Evolutionary conservation across 306 rosid species (phyloP).

Genomic region (Quercus mongolica): DNA sequence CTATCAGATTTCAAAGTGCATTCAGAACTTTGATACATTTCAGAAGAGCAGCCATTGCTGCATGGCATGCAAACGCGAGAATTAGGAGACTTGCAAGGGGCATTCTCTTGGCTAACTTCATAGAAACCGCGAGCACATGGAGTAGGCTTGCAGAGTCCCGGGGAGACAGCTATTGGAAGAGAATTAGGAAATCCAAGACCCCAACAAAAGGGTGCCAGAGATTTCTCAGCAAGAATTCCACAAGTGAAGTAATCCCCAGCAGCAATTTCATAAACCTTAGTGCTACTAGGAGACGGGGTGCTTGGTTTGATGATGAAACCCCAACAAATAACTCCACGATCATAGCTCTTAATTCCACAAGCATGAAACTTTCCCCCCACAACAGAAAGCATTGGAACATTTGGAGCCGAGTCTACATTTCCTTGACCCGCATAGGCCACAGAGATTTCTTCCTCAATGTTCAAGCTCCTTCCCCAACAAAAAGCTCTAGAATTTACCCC

Average conservation of each 20-base stretch:
- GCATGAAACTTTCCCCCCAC: constrained; percentile 95
- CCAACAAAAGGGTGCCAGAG: constrained; percentile 86
- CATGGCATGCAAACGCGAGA: constrained; percentile 72
- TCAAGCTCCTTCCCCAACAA: constrained; percentile 94
- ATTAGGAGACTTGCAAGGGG: constrained; percentile 50
- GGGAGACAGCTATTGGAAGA: constrained; percentile 73
- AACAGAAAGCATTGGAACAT: constrained; percentile 64
- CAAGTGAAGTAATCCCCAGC: constrained; percentile 94
- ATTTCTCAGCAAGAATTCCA: constrained; percentile 67
- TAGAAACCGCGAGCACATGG: constrained; percentile 78
- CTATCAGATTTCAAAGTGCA: constrained; percentile 62
- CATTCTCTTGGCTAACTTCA: constrained; percentile 38
- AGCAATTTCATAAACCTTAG: constrained; percentile 60
- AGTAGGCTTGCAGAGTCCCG: constrained; percentile 56
- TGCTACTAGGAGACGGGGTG: constrained; percentile 56
- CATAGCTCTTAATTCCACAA: constrained; percentile 79
- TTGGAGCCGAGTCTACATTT: constrained; percentile 72
- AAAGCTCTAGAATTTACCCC: constrained; percentile 49
- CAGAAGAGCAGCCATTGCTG: constrained; percentile 60
- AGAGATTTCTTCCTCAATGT: constrained; percentile 63
- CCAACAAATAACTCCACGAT: constrained; percentile 82
- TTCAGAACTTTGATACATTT: constrained; percentile 57
- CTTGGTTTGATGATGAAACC: constrained; percentile 65
- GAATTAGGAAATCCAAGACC: constrained; percentile 81
- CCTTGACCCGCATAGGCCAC: constrained; percentile 45